Evolutionary conservation across 164 flowering plant species (phyloP).

Genomic region (Paratinospora sagittata): DNA sequence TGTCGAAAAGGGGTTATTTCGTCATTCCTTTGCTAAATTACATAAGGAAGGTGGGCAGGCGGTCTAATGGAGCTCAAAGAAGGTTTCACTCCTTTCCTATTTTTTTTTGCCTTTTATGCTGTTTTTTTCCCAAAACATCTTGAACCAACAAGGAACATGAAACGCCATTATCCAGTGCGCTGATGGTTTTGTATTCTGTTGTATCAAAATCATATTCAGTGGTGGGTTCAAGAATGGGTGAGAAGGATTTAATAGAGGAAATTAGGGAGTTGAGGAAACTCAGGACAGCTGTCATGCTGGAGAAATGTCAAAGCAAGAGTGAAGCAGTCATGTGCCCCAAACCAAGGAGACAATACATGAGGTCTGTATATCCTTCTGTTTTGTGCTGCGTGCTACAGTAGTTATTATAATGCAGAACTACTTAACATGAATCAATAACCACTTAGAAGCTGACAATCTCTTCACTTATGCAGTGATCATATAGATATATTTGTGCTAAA

Average conservation of each 20-base stretch:
- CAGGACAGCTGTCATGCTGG: conserved; percentile 26
- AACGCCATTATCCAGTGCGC: not conserved
- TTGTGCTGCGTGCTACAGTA: not conserved
- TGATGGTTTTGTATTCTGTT: not conserved
- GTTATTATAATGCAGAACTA: not conserved
- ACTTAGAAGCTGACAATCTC: not conserved
- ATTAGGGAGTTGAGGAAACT: conserved; percentile 22
- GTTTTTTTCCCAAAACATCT: not conserved
- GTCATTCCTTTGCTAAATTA: not conserved
- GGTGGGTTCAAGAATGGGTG: conserved; percentile 12
- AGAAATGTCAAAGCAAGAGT: conserved; percentile 23
- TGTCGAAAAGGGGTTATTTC: not conserved
- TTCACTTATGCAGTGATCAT: not conserved
- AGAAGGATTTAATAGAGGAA: conserved; percentile 19
- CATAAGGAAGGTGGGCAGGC: not conserved
- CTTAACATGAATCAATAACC: not conserved
- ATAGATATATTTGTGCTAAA: not conserved
- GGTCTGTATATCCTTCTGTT: conserved; percentile 14
- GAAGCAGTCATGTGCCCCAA: conserved; percentile 26
- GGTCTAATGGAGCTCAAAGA: conserved; percentile 3
- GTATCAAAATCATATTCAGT: conserved; percentile 6
- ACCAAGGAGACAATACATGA: conserved; percentile 19
- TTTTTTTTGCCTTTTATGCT: not conserved
- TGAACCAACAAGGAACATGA: not conserved
- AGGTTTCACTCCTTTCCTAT: conserved; percentile 2